Percentiles rank a stretch among this genome's conserved stretches.
phyloP scores from a whole-genome alignment of 345 rosid genomes.

The Conringia planisiliqua region DNA sequence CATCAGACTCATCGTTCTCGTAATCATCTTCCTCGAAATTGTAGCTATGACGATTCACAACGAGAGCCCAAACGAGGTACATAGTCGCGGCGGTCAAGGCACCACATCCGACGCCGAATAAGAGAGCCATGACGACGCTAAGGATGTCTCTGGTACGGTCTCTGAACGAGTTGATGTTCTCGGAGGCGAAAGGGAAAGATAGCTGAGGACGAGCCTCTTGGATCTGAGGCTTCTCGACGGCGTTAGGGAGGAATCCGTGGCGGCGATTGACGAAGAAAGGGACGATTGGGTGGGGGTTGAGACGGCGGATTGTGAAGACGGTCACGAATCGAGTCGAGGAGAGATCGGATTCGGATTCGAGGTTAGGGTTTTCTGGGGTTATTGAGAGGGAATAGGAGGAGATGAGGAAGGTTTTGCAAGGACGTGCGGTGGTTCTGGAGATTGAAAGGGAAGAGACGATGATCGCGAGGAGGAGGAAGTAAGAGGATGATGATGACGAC shows the following conservation, averaged over 20 bases:
- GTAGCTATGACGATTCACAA: conserved; percentile 43
- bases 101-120: conserved; percentile 94
- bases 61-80: conserved; percentile 82
- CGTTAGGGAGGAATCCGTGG: conserved; percentile 30
- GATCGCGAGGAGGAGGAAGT: conserved; percentile 28
- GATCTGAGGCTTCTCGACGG: conserved; percentile 16
- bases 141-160: conserved; percentile 85
- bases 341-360: conserved; percentile 36
- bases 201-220: conserved; percentile 19
- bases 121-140: conserved; percentile 77
- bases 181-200: conserved; percentile 35
- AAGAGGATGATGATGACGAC: conserved; percentile 20
- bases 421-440: conserved; percentile 38
- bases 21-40: conserved; percentile 32
- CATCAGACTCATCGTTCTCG: conserved; percentile 43
- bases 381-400: conserved; percentile 70
- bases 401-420: conserved; percentile 56
- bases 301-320: conserved; percentile 57
- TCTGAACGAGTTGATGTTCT: conserved; percentile 54
- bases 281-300: conserved; percentile 21
- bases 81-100: conserved; percentile 87
- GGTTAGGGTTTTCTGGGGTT: conserved; percentile 49
- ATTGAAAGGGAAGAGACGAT: conserved; percentile 33
- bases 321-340: conserved; percentile 50
- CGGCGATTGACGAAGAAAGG: conserved; percentile 24